Evolutionary conservation across 2,329 filamentous ascomycete species (phyloP).

Genomic region (Fusarium vanettenii): DNA sequence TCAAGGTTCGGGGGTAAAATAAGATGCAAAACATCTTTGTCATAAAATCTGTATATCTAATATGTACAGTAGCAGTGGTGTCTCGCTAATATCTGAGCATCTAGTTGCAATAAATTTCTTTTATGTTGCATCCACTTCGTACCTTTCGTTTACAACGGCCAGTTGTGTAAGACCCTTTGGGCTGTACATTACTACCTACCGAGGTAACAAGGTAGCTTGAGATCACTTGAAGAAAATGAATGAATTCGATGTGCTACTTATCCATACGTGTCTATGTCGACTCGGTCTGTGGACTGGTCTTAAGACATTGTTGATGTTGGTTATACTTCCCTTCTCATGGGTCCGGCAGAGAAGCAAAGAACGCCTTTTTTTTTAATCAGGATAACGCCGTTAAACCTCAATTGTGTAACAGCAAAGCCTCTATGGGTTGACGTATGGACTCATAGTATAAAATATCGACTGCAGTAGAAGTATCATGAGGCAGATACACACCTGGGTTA

Average conservation of each 20-base stretch:
- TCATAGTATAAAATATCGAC: not conserved
- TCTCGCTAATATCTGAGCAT: not conserved
- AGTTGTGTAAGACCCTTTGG: not conserved
- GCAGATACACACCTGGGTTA: no score
- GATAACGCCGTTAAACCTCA: not conserved
- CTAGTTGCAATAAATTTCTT: not conserved
- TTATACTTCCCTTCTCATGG: not conserved
- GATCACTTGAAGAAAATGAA: not conserved
- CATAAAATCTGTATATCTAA: not conserved
- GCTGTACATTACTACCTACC: not conserved
- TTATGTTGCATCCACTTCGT: not conserved
- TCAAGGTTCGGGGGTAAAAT: not conserved
- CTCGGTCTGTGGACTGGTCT: not conserved
- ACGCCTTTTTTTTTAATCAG: not conserved
- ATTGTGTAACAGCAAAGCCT: not conserved
- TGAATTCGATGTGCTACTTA: not conserved
- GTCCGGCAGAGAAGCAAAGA: not conserved
- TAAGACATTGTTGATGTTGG: not conserved
- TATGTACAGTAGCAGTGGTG: not conserved
- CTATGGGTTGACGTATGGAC: not conserved
- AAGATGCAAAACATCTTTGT: not conserved
- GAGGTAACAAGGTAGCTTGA: not conserved
- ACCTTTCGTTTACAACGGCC: not conserved
- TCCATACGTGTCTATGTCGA: not conserved
- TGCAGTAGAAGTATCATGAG: not conserved